Evolutionary conservation across 176 grass and related monocot species (phyloP).

Genomic region (Phyllostachys edulis): DNA sequence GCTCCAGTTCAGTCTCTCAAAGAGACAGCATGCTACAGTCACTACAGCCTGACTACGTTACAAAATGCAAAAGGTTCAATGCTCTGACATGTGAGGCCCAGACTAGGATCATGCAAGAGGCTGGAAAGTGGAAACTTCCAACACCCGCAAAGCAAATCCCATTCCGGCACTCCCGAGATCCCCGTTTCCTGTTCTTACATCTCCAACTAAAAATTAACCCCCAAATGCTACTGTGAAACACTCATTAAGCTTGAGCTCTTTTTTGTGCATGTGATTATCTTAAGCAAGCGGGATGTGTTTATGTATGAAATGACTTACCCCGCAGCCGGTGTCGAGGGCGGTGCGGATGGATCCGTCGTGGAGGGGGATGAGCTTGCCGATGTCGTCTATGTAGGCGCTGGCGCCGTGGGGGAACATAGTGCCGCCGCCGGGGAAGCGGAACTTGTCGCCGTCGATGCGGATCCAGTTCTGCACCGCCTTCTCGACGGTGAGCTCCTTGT

Average conservation of each 20-base stretch:
- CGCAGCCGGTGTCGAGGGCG: conserved; percentile 90
- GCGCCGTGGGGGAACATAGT: conserved; percentile 92
- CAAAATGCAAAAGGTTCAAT: neutral
- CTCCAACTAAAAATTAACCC: conserved; percentile 29
- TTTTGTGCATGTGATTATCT: neutral
- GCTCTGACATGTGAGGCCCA: neutral
- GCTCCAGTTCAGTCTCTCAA: neutral
- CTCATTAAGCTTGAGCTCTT: neutral
- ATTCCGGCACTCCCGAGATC: conserved; percentile 38
- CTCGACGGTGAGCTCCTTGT: conserved; percentile 92
- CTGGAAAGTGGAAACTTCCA: conserved; percentile 32
- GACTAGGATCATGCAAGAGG: neutral
- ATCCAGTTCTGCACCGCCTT: conserved; percentile 99
- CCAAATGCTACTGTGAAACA: neutral
- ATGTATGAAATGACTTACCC: conserved; percentile 40
- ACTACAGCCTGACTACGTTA: conserved; percentile 21
- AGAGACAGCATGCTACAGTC: neutral
- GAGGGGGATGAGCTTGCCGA: conserved; percentile 67
- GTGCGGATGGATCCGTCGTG: conserved; percentile 86
- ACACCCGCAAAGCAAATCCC: conserved; percentile 33
- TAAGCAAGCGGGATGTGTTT: neutral
- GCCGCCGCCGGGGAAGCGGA: conserved; percentile 86
- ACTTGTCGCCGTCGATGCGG: conserved; percentile 75
- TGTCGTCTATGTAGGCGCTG: conserved; percentile 83
- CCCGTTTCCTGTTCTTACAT: conserved; percentile 25